Evolutionary conservation across 2,329 filamentous ascomycete genomes (phyloP).

Genomic region (Cladosporium sp.): DNA sequence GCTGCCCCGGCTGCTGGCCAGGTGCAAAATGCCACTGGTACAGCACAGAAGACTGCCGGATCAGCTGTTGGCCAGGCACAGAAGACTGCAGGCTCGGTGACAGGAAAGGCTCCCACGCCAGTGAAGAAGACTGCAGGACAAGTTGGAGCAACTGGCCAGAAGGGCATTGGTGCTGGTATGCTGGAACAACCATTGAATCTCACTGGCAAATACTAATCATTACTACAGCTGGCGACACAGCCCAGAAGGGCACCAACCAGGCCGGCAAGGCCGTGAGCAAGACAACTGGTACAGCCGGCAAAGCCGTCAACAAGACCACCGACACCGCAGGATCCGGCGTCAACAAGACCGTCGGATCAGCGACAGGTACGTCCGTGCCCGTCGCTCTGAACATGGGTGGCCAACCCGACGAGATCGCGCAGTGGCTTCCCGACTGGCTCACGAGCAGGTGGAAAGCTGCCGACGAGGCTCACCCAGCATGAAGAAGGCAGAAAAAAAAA

Average conservation of each 20-base stretch:
- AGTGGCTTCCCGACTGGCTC: slow-evolving; percentile 32
- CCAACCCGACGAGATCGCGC: slow-evolving; percentile 22
- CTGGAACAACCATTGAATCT: neutral
- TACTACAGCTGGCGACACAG: slow-evolving; percentile 15
- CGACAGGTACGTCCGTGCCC: slow-evolving; percentile 33
- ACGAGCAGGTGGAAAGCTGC: slow-evolving; percentile 29
- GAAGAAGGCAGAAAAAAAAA: neutral
- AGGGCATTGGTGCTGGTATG: slow-evolving; percentile 11
- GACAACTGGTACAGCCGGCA: slow-evolving; percentile 26
- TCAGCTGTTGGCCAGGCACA: slow-evolving; percentile 2
- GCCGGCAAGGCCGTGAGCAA: slow-evolving; percentile 32
- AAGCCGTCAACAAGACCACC: slow-evolving; percentile 31
- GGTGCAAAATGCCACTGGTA: slow-evolving; percentile 7
- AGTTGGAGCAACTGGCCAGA: slow-evolving; percentile 11
- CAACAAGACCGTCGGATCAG: slow-evolving; percentile 29
- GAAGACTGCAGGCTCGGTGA: slow-evolving; percentile 17
- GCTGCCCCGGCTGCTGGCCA: slow-evolving; percentile 8
- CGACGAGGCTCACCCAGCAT: slow-evolving; percentile 19
- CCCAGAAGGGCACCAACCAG: slow-evolving; percentile 26
- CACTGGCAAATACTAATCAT: neutral
- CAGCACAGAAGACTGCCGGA: slow-evolving; percentile 11
- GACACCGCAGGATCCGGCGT: slow-evolving; percentile 26
- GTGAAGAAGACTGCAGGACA: slow-evolving; percentile 26
- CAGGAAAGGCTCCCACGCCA: slow-evolving; percentile 20
- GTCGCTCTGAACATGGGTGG: neutral